phyloP scores from a whole-genome alignment of 768 basidiomycete species.

The Porpolomopsis calyptriformis region DNA sequence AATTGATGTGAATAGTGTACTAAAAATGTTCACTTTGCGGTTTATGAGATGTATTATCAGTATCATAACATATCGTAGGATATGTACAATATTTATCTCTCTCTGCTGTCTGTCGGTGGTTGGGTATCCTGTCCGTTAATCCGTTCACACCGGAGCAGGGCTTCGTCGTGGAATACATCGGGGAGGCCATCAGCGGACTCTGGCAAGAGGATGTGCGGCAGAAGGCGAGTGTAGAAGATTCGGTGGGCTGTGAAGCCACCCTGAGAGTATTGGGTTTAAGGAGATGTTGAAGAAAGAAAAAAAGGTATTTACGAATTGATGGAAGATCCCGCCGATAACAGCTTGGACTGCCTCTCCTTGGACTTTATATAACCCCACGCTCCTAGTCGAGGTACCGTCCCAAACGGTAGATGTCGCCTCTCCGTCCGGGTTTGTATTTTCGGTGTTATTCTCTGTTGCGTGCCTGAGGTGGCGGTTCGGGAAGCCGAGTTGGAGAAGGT shows the following conservation, averaged over 20 bases:
- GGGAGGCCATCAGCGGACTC: slow-evolving; percentile 29
- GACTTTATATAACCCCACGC: slow-evolving; percentile 66
- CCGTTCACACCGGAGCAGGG: slow-evolving; percentile 28
- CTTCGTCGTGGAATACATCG: slow-evolving; percentile 39
- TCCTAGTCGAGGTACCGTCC: slow-evolving; percentile 28
- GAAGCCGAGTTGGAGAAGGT: slow-evolving; percentile 18
- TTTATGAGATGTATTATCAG: no score
- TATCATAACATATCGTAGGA: no score
- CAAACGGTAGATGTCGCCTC: slow-evolving; percentile 20
- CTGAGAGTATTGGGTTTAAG: slow-evolving; percentile 17
- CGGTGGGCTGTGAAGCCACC: slow-evolving; percentile 39
- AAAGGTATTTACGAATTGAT: slow-evolving; percentile 63
- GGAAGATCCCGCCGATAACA: slow-evolving; percentile 64
- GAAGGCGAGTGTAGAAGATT: slow-evolving; percentile 39
- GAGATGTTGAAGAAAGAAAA: not conserved
- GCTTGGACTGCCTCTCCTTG: slow-evolving; percentile 70
- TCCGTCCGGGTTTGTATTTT: slow-evolving; percentile 39
- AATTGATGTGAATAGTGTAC: no score
- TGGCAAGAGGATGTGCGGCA: slow-evolving; percentile 31
- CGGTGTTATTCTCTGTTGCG: slow-evolving; percentile 19
- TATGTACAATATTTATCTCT: no score
- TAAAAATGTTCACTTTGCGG: no score
- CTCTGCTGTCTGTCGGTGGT: no score
- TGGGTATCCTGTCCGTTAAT: no score
- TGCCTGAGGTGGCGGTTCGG: not conserved